Evolutionary conservation across 106 monocot genomes (phyloP).

Genomic region (Allium cepa): DNA sequence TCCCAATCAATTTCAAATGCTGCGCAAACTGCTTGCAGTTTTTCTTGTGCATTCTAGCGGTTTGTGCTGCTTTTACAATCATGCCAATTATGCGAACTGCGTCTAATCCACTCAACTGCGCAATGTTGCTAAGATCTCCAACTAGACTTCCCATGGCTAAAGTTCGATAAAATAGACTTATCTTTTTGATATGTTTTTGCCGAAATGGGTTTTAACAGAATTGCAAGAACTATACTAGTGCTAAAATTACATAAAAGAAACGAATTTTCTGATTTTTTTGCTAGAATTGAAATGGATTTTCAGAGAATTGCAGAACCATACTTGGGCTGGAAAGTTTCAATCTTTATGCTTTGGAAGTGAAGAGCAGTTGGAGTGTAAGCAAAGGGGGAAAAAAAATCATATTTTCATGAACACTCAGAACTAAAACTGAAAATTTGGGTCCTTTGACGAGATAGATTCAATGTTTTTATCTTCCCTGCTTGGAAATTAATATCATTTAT

Average conservation of each 20-base stretch:
- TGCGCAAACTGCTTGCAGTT: constrained; percentile 20
- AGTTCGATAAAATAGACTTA: no score
- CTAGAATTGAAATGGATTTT: constrained; percentile 3
- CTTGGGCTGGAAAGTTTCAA: not conserved
- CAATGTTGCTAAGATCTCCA: not conserved
- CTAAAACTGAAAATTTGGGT: no score
- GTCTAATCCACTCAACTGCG: constrained; percentile 4
- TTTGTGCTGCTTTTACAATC: constrained; percentile 11
- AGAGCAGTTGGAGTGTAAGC: no score
- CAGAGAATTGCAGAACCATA: constrained; percentile 5
- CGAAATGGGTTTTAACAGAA: not conserved
- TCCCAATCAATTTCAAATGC: constrained; percentile 21
- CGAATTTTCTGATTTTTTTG: not conserved
- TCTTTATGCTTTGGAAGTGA: not conserved
- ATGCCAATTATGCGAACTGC: constrained; percentile 8
- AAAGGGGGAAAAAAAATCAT: no score
- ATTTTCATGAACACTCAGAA: no score
- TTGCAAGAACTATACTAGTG: not conserved
- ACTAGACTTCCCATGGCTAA: not conserved
- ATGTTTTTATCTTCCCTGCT: no score
- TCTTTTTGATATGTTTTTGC: not conserved
- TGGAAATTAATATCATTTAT: no score
- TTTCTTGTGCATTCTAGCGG: constrained; percentile 20
- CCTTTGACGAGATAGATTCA: no score
- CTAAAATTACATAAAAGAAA: not conserved